Evolutionary conservation across 164 flowering plant species (phyloP), one percentile per base, ranked within the genome.

Genomic region (Pachysandra terminalis): DNA sequence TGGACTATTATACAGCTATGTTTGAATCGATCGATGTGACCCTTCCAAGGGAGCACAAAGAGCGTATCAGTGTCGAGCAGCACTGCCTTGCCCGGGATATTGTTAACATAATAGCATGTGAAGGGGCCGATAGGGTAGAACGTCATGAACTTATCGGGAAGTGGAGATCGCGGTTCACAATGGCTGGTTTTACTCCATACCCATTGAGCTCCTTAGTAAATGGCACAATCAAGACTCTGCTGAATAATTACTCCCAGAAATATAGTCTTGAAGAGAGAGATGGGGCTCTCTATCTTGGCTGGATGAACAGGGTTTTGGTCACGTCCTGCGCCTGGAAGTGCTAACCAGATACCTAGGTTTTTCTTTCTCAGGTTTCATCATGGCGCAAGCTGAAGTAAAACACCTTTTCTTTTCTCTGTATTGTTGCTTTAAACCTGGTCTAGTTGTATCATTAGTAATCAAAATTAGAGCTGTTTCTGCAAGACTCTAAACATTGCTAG

Each of bases 241-340:
- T 85, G 2, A 70, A 73, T 63, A 80, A 70, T 66, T 85, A 85
- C 54, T 57, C 73, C 51, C 58, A 67, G n/a, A 81, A 64, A 21
- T 85, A 85, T 40, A 75, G 78, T 70, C 79, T 85, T 37, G 80
- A 79, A 59, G 86, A 85, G 69, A 76, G 66, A 53, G 81, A 83
- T 67, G 88, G 79, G n/a, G 82, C 82, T 58, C 73, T 85, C 0
- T 83, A 77, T 72, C 82, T 85, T 21, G 88, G 88, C 17, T 85
- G 88, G 88, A 83, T 73, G 82, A 65, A 80, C 56, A 67, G 85
- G 72, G 77, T 67, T 70, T 70, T 85, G 76, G 85, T 83, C 25
- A 81, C 82, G 22, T 81, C 85, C 19, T 81, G 83, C 61, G 88
- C 88, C 1, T 85, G 88, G 86, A 81, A 78, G 61, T 84, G 79